Percentiles rank a stretch among this genome's conserved stretches.
Evolutionary conservation across 106 monocot genomes (phyloP).

Genomic region (Platanthera guangdongensis): DNA sequence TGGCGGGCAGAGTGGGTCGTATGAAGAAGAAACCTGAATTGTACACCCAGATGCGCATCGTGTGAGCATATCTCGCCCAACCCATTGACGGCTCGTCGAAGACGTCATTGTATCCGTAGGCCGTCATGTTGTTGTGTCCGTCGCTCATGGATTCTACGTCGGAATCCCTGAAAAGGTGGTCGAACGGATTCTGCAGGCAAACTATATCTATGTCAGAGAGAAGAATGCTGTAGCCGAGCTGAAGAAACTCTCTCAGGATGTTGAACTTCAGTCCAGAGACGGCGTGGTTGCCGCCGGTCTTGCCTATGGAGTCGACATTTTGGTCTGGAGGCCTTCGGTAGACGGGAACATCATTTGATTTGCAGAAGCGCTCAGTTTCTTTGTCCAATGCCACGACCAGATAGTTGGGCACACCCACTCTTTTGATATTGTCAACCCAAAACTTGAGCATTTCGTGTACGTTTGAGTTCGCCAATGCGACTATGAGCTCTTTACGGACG

Average conservation of each 20-base stretch:
- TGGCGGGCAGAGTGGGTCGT: slow-evolving; percentile 70
- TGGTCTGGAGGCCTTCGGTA: slow-evolving; percentile 69
- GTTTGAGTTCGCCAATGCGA: slow-evolving; percentile 75
- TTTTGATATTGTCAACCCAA: slow-evolving; percentile 75
- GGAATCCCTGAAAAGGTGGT: slow-evolving; percentile 76
- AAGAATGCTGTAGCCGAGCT: slow-evolving; percentile 89
- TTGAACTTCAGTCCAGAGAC: slow-evolving; percentile 90
- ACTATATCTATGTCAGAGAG: slow-evolving; percentile 94
- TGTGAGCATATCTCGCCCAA: slow-evolving; percentile 88
- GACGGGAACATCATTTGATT: slow-evolving; percentile 58
- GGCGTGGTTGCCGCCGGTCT: slow-evolving; percentile 71
- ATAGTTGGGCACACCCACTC: slow-evolving; percentile 69
- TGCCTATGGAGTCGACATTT: slow-evolving; percentile 59
- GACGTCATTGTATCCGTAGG: slow-evolving; percentile 86
- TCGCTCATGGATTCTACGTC: slow-evolving; percentile 99
- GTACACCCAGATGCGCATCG: slow-evolving; percentile 96
- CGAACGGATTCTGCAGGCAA: slow-evolving; percentile 82
- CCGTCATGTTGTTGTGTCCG: slow-evolving; percentile 73
- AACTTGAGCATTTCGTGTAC: slow-evolving; percentile 73
- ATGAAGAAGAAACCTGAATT: slow-evolving; percentile 98
- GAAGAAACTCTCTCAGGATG: slow-evolving; percentile 82
- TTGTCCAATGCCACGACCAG: slow-evolving; percentile 85
- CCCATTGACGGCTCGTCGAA: slow-evolving; percentile 91
- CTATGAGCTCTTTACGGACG: slow-evolving; percentile 61
- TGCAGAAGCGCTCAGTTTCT: slow-evolving; percentile 65